A percentile compares a stretch with the other conserved stretches of the same genome.
Evolutionary conservation across 208 protist genomes (phyloP).

Genomic region (Angomonas deanei): DNA sequence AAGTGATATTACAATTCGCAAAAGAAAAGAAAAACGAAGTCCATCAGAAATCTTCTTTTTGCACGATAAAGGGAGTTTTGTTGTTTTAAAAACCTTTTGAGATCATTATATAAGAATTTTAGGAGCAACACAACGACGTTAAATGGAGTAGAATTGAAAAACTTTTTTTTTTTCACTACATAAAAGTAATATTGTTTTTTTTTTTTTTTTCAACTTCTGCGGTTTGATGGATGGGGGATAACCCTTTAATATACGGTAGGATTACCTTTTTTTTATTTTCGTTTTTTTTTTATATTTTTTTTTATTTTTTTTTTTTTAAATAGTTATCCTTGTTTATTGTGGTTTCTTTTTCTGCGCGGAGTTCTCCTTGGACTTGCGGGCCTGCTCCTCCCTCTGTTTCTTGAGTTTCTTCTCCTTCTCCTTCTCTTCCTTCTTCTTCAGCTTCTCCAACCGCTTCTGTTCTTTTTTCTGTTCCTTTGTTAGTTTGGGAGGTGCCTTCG

Average conservation of each 20-base stretch:
- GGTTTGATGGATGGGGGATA: not conserved
- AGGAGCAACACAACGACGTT: no score
- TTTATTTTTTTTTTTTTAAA: slow-evolving; percentile 4
- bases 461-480: slow-evolving; percentile 13
- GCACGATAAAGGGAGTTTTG: no score
- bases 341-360: slow-evolving; percentile 17
- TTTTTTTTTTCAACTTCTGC: not conserved
- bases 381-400: slow-evolving; percentile 8
- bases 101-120: no score
- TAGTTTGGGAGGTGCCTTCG: not conserved
- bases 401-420: slow-evolving; percentile 8
- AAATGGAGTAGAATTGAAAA: not conserved
- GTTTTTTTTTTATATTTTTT: not conserved
- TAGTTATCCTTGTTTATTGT: not conserved
- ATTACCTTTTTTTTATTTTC: not conserved
- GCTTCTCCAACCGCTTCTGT: slow-evolving; percentile 14
- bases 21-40: not conserved
- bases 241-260: slow-evolving; percentile 4
- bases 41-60: not conserved
- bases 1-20: not conserved
- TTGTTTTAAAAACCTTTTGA: not conserved
- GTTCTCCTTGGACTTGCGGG: slow-evolving; percentile 14
- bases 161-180: not conserved
- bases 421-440: slow-evolving; percentile 18
- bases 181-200: not conserved